These are phyloP conservation scores for Cenococcum geophilum DNA, from an alignment of 495 filamentous ascomycete genomes.

Conservation along the genomic window DNA sequence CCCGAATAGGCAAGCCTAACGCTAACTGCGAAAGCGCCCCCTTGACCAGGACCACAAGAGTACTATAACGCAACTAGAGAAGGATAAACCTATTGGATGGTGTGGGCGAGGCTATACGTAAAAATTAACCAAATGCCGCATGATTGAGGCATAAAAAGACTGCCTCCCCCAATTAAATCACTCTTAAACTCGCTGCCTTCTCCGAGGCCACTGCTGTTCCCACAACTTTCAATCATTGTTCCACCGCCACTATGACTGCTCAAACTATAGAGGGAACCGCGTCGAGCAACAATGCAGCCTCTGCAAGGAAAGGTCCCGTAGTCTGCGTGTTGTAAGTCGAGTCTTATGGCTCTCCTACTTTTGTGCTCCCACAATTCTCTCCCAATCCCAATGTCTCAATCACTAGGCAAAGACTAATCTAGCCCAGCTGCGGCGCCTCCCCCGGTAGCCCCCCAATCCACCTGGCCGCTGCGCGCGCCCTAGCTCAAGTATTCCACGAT, in stretches of 20 bases:
- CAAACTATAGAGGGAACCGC: neutral
- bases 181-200: too few species aligned
- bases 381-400: neutral
- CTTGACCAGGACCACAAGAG: neutral
- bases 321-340: constrained; percentile 58
- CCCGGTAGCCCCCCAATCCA: constrained; percentile 63
- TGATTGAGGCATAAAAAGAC: too few species aligned
- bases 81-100: neutral
- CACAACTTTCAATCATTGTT: neutral
- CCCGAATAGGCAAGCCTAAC: neutral
- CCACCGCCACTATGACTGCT: constrained; percentile 15
- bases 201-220: too few species aligned
- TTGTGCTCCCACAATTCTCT: neutral
- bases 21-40: neutral
- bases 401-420: constrained; percentile 5
- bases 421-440: constrained; percentile 62
- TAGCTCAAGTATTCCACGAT: constrained; percentile 66
- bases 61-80: neutral
- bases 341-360: neutral
- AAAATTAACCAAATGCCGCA: too few species aligned
- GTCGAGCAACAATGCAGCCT: neutral
- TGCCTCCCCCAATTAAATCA: too few species aligned
- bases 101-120: neutral
- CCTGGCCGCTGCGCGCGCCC: constrained; percentile 66
- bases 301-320: constrained; percentile 43